phyloP scores from a whole-genome alignment of 2,329 filamentous ascomycete species.

The Furcasterigmium furcatum region DNA sequence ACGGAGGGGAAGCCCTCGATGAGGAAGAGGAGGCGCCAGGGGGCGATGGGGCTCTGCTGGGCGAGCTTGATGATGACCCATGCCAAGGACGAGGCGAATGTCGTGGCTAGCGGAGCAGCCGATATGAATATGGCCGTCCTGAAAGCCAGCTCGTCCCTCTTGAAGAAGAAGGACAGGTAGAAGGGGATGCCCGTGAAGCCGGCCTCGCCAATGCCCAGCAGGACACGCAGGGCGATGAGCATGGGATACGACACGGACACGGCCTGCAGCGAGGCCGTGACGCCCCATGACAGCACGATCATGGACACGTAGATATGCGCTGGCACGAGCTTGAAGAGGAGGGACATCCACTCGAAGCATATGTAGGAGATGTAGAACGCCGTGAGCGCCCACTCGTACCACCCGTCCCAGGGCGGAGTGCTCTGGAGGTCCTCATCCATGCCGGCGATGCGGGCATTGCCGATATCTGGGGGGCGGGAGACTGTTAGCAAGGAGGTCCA shows the following conservation, averaged over 20 bases:
- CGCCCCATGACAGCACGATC: conserved; percentile 75
- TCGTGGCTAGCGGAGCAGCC: conserved; percentile 77
- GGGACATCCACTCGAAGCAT: conserved; percentile 61
- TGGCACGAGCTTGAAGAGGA: conserved; percentile 58
- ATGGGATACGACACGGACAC: conserved; percentile 61
- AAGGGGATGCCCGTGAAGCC: conserved; percentile 63
- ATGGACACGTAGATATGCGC: conserved; percentile 56
- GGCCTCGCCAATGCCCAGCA: conserved; percentile 63
- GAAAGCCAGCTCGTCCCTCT: conserved; percentile 72
- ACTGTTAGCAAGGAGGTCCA: conserved; percentile 2
- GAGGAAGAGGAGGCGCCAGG: conserved; percentile 84
- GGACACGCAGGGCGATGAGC: conserved; percentile 50
- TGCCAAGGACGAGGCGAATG: conserved; percentile 76
- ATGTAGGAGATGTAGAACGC: conserved; percentile 64
- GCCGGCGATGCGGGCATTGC: conserved; percentile 61
- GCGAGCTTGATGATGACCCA: conserved; percentile 74
- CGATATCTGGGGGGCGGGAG: conserved; percentile 58
- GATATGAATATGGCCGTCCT: conserved; percentile 82
- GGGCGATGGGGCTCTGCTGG: conserved; percentile 63
- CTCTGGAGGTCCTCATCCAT: conserved; percentile 60
- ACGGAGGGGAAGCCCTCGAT: conserved; percentile 83
- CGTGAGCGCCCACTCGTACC: conserved; percentile 59
- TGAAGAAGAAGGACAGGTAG: conserved; percentile 64
- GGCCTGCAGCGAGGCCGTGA: conserved; percentile 71
- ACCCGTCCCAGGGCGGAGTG: conserved; percentile 35